Evolutionary conservation across 148 eudicot species (phyloP), one percentile per base, ranked within the genome.

Genomic region (Rhododendron vialii): DNA sequence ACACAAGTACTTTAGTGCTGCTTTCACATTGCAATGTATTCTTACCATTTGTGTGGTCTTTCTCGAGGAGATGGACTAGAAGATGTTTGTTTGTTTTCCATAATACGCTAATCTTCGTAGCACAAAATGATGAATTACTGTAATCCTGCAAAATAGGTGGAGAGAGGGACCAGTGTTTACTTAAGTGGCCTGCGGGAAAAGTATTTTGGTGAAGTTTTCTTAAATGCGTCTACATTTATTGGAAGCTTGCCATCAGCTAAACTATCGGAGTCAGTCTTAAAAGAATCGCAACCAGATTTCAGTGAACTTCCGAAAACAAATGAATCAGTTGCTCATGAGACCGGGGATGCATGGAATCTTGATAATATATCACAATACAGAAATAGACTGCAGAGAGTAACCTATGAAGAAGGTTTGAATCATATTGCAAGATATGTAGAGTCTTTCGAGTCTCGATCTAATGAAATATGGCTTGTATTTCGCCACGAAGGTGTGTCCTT

Each of bases 351-450:
- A 50, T 91, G 86, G 87, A 88, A 71, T 80, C 71, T 84, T 85
- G 92, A 89, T 71, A 88, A 92, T 86, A 50, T 28, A 50, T 86
- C 85, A 59, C 35, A 73, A 28, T 85, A 83, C 61, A 85, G 86
- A 83, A 89, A 85, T 86, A 87, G 87, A 79, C 89, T 83, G 38
- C 88, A 41, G 78, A 89, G 85, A 79, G 86, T 87, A 82, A 85
- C 88, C 53, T 84, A 86, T 86, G 98, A 97, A 88, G 95, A 93
- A 85, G 99, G 99, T 85, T 85, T 97, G 84, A 91, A 93, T 83
- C 96, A 97, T 88, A 92, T 97, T 92, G 99, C 99, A 57, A 93
- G 99, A 94, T 97, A 94, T 89, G 93, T 97, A 33, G 99, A 97
- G 88, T 97, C 98, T 85, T 94, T 97, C 83, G 99, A 95, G 92